phyloP scores from a whole-genome alignment of 1,284 basidiomycete genomes.

The Gomphus sp. region DNA sequence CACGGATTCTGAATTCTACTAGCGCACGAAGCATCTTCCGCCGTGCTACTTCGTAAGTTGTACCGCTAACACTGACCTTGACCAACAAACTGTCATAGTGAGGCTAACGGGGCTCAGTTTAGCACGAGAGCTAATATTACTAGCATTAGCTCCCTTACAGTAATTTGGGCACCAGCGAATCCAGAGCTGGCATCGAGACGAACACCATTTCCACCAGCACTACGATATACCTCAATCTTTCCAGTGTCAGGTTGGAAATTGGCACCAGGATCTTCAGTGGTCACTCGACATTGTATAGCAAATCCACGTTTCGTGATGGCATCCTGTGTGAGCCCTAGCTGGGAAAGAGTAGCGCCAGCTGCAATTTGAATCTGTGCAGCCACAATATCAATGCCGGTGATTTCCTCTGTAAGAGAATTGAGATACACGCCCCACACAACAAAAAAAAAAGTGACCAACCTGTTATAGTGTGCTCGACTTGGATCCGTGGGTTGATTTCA shows the following conservation, averaged over 20 bases:
- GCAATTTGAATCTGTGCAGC: conserved; percentile 99
- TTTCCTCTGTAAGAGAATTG: conserved; percentile 64
- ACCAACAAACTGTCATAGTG: conserved; percentile 98
- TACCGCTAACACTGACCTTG: conserved; percentile 93
- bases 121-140: background rate
- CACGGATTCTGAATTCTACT: conserved; percentile 98
- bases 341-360: conserved; percentile 89
- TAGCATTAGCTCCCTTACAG: conserved; percentile 39
- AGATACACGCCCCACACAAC: conserved; percentile 9
- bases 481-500: conserved; percentile 97
- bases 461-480: conserved; percentile 97
- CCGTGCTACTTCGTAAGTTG: conserved; percentile 97
- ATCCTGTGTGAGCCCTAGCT: conserved; percentile 95
- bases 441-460: conserved; percentile 36
- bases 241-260: conserved; percentile 98
- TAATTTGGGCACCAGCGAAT: conserved; percentile 99
- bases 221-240: conserved; percentile 98
- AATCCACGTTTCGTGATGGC: conserved; percentile 94
- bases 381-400: conserved; percentile 97
- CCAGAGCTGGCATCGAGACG: conserved; percentile 96
- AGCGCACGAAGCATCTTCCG: conserved; percentile 98
- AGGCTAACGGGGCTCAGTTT: conserved; percentile 40
- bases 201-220: conserved; percentile 97
- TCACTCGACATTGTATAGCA: conserved; percentile 98
- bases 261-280: conserved; percentile 91